A percentile compares a stretch with the other conserved stretches of the same genome.
Conservation (phyloP, 2,329 filamentous ascomycete genomes). For the Beauveria australis region DNA sequence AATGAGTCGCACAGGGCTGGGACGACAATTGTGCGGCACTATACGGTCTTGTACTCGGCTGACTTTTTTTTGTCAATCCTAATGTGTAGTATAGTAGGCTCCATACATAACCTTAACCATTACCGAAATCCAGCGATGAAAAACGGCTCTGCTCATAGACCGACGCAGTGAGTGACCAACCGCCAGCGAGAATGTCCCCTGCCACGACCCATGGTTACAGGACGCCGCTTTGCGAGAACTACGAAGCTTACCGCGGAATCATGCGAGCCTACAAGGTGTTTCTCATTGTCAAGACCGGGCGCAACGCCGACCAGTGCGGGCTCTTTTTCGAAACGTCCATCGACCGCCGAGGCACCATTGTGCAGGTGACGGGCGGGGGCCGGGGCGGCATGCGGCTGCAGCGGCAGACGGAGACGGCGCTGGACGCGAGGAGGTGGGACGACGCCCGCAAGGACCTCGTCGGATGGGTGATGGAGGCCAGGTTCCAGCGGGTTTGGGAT, state of each 20-base stretch:
- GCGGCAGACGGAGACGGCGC: background rate
- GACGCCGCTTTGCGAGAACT: background rate
- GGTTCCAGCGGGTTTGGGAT: background rate
- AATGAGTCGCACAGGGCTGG: background rate
- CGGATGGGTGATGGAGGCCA: background rate
- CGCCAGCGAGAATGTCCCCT: background rate
- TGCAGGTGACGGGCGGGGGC: background rate
- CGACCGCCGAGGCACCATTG: background rate
- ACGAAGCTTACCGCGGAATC: background rate
- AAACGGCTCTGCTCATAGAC: no score
- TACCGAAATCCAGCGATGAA: background rate
- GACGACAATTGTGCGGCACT: background rate
- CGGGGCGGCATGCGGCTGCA: background rate
- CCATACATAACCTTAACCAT: background rate
- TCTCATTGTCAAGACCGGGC: background rate
- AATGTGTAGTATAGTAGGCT: background rate
- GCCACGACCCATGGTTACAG: background rate
- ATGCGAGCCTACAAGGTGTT: constrained; percentile 4
- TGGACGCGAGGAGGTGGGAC: background rate
- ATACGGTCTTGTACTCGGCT: background rate
- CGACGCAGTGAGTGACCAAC: background rate
- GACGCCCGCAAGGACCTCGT: constrained; percentile 3
- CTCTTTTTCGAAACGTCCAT: constrained; percentile 8
- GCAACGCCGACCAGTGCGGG: background rate
- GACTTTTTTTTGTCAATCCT: background rate